Conservation (phyloP, 2,329 filamentous ascomycete genomes). For the Neodidymelliopsis sp. region DNA sequence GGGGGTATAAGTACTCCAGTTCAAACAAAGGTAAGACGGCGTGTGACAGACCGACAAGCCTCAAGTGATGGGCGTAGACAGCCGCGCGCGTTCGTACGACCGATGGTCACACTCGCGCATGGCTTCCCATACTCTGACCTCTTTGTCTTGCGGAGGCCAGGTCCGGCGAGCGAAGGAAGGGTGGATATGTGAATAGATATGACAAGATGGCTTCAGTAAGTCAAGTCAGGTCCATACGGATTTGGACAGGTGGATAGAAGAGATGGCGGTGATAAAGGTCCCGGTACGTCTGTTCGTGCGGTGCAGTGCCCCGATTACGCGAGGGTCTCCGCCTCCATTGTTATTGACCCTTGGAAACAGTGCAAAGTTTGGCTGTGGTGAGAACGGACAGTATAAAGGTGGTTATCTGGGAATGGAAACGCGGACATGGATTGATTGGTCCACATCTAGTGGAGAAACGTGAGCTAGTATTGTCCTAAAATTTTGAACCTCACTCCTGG, state of each 20-base stretch:
- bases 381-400: no score
- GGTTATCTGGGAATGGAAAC: conserved; percentile 3
- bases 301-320: not conserved
- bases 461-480: conserved; percentile 6
- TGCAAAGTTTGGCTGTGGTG: not conserved
- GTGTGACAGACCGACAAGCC: conserved; percentile 7
- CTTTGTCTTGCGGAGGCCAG: conserved; percentile 8
- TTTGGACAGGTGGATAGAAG: conserved; percentile 8
- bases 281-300: not conserved
- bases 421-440: conserved; percentile 8
- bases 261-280: conserved; percentile 2
- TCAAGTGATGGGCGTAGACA: conserved; percentile 4
- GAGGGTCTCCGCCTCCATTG: not conserved
- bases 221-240: conserved; percentile 2
- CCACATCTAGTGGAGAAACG: not conserved
- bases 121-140: conserved; percentile 4
- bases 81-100: conserved; percentile 13
- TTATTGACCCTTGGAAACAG: not conserved
- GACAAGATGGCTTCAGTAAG: conserved; percentile 3
- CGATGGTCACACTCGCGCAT: conserved; percentile 7
- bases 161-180: not conserved
- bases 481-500: conserved; percentile 11
- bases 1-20: conserved; percentile 8
- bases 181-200: conserved; percentile 4
- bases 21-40: not conserved